Evolutionary conservation across 176 grass and related monocot genomes (phyloP).

Genomic region (Ananas comosus): DNA sequence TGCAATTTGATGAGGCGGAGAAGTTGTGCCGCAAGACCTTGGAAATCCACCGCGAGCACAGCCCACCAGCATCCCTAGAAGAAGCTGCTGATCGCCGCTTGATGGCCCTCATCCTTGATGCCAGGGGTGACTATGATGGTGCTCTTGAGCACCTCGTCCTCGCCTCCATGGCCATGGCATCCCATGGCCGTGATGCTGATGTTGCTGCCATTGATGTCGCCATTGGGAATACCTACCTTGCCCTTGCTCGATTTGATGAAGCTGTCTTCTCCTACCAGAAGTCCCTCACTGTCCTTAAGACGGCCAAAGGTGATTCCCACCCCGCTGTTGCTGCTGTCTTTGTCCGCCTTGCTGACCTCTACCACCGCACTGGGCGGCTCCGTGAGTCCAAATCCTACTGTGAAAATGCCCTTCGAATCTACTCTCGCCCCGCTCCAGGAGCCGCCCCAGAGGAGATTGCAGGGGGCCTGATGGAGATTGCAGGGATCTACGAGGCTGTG

Average conservation of each 20-base stretch:
- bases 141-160: conserved; percentile 95
- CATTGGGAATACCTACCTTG: conserved; percentile 80
- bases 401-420: conserved; percentile 75
- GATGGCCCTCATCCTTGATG: conserved; percentile 85
- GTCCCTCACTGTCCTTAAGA: conserved; percentile 77
- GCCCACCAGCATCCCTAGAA: conserved; percentile 68
- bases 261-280: conserved; percentile 99
- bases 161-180: conserved; percentile 86
- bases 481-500: conserved; percentile 79
- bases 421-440: conserved; percentile 54
- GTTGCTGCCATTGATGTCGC: conserved; percentile 73
- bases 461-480: conserved; percentile 83
- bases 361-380: conserved; percentile 70
- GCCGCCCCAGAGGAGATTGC: conserved; percentile 75
- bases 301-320: conserved; percentile 62
- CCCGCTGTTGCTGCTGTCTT: conserved; percentile 73
- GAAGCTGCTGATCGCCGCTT: conserved; percentile 90
- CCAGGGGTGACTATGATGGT: conserved; percentile 80
- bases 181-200: conserved; percentile 70
- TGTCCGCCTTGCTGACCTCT: conserved; percentile 79
- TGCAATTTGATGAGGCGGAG: conserved; percentile 94
- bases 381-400: conserved; percentile 93
- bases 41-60: conserved; percentile 88
- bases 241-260: conserved; percentile 90
- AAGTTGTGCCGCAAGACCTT: conserved; percentile 76